These are phyloP conservation scores for Beverwykella pulmonaria DNA, from an alignment of 495 filamentous ascomycete genomes.

Conservation along the genomic window DNA sequence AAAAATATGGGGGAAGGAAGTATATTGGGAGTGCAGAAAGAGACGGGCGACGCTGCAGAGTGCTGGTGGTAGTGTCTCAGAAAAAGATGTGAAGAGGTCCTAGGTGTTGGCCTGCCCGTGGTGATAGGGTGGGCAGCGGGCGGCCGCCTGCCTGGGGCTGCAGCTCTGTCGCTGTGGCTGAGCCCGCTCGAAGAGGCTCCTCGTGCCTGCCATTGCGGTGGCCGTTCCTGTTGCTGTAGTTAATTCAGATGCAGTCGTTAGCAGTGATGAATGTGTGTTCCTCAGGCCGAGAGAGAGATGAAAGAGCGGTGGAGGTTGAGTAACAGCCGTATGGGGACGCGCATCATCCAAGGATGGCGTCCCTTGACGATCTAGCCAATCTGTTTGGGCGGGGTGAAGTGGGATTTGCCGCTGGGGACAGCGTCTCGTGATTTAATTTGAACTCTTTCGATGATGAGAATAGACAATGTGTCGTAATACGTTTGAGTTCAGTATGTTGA, in stretches of 20 bases:
- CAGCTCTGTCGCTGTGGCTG: conserved; percentile 22
- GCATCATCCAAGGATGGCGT: conserved; percentile 27
- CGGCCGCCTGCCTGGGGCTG: neutral
- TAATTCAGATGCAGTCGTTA: conserved; percentile 19
- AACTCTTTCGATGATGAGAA: neutral
- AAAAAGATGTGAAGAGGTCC: neutral
- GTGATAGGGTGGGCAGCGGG: neutral
- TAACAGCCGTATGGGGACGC: conserved; percentile 18
- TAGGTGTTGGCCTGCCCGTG: neutral
- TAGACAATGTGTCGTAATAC: neutral
- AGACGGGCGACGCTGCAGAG: neutral
- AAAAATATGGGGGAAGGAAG: neutral
- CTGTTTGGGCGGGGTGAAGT: neutral
- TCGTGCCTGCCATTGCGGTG: conserved; percentile 11
- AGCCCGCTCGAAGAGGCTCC: neutral
- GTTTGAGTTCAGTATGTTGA: neutral
- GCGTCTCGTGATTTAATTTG: neutral
- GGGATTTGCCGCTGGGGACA: neutral
- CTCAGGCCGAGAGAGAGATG: neutral
- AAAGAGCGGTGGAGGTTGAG: conserved; percentile 22
- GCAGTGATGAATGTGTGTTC: conserved; percentile 10
- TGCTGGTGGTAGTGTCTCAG: neutral
- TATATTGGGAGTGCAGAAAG: neutral
- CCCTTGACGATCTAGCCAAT: neutral
- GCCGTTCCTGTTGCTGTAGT: conserved; percentile 25